Base-by-base conservation (phyloP, 208 protist genomes). In the Herpetomonas samuelpessoai region DNA sequence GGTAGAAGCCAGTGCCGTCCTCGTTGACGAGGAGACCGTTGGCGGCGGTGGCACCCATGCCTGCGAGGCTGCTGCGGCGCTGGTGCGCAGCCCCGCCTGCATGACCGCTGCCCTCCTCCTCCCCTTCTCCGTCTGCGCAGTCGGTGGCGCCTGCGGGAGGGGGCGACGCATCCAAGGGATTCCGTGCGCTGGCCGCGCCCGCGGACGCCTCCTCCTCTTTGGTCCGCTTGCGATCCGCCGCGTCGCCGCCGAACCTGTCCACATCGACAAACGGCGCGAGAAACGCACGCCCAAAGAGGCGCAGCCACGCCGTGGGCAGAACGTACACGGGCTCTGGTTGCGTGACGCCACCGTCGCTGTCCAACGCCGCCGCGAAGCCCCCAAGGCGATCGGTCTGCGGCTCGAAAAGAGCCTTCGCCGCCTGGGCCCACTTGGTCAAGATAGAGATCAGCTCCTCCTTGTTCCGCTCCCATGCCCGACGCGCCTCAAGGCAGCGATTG, bases 301-400 rank as follows among this genome's bases (percentile, higher is more conserved):
- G 57, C 48, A 94, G 50, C 84, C 84, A 94, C 29, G 46, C 57
- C 9, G 74, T 76, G n/a, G 88, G 88, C 41, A 94, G 19, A 7
- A 73, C 71, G 71, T 82, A 81, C 14, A 68, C 54, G 26, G 35
- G 35, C 60, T 51, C 46, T 18, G 18, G 18, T n/a, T n/a, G n/a
- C n/a, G n/a, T n/a, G 6, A 41, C 35, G 14, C 46, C 52, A 19
- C 35, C 39, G 49, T 39, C 9, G 16, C 25, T 19, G 6, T 50
- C 21, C 4, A 24, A 26, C 10, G 45, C 45, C 9, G 10, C 50
- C 28, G 27, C 26, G 24, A 19, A 19, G 22, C 50, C 50, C 6
- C 50, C 50, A 6, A 12, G 26, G 22, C 50, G 18, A 7, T 56
- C 22, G 16, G 28, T 6, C 7, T 12, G 16, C 18, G 35, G 28